These are phyloP conservation scores for Oryza brachyantha DNA, from an alignment of 176 grass and related monocot species.

Conservation along the genomic window DNA sequence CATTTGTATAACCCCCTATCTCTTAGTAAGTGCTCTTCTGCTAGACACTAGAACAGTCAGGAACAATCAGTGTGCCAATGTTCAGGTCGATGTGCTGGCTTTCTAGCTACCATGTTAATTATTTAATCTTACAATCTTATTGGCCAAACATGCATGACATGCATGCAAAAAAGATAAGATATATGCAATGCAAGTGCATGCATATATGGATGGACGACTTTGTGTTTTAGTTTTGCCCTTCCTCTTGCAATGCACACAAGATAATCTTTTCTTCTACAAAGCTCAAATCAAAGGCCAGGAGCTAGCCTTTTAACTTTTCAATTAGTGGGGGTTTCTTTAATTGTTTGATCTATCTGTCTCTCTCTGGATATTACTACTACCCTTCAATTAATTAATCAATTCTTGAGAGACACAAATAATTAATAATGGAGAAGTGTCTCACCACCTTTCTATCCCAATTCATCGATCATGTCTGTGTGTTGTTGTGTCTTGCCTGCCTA, in stretches of 20 bases:
- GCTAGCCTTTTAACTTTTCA: background rate
- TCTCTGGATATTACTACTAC: background rate
- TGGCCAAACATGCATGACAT: too few species aligned
- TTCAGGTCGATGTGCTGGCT: too few species aligned
- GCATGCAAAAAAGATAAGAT: background rate
- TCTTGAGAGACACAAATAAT: background rate
- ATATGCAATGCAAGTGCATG: background rate
- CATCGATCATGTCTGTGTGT: conserved; percentile 1
- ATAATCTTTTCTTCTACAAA: conserved; percentile 6
- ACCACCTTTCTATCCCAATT: conserved; percentile 11
- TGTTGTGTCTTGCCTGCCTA: background rate
- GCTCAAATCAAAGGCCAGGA: background rate
- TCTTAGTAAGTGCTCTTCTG: too few species aligned
- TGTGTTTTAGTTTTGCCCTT: background rate
- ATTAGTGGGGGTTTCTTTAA: background rate
- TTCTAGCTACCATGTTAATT: too few species aligned
- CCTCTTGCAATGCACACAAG: background rate
- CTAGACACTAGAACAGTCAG: too few species aligned
- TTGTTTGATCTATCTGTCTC: background rate
- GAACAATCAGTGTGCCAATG: too few species aligned
- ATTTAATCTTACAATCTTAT: background rate
- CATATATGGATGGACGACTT: background rate
- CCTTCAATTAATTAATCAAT: background rate
- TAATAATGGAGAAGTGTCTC: background rate
- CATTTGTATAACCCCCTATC: too few species aligned